These are phyloP conservation scores for Mucor plumbeus DNA, from an alignment of 371 early-diverging fungal species.

Conservation along the genomic window DNA sequence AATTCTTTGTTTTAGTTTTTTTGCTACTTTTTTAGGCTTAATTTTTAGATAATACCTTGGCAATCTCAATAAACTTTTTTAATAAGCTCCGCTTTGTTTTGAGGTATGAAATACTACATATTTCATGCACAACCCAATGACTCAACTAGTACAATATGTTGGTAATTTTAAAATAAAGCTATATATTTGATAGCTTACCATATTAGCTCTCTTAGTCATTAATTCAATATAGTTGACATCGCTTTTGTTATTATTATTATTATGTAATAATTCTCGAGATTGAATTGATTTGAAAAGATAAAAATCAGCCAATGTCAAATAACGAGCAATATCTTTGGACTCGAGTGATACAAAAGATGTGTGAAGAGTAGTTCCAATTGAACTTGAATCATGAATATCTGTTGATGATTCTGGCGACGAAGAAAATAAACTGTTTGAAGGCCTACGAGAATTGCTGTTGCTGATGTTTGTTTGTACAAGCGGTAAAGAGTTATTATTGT, in stretches of 20 bases:
- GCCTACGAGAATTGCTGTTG: not conserved
- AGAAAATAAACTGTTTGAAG: constrained; percentile 8
- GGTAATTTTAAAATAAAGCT: not conserved
- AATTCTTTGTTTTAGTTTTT: too few relatives aligned
- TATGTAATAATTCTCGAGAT: constrained; percentile 25
- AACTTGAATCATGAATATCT: not conserved
- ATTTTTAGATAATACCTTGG: constrained; percentile 36
- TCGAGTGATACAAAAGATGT: constrained; percentile 22
- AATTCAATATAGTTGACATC: constrained; percentile 19
- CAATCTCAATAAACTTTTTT: constrained; percentile 43
- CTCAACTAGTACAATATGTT: constrained; percentile 21
- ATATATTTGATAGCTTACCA: constrained; percentile 21
- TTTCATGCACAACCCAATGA: constrained; percentile 54
- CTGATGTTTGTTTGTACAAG: constrained; percentile 5
- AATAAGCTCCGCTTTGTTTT: constrained; percentile 39
- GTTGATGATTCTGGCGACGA: not conserved
- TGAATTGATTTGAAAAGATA: constrained; percentile 41
- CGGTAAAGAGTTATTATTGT: constrained; percentile 1
- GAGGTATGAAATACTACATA: constrained; percentile 25
- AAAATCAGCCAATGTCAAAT: constrained; percentile 50
- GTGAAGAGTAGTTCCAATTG: not conserved
- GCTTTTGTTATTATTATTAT: not conserved
- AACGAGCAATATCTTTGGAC: constrained; percentile 45
- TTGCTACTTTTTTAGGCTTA: too few relatives aligned
- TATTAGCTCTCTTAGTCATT: constrained; percentile 39